A percentile compares a stretch with the other conserved stretches of the same genome.
Conservation (phyloP, 73 alveolate genomes). For the Halteria grandinella region DNA sequence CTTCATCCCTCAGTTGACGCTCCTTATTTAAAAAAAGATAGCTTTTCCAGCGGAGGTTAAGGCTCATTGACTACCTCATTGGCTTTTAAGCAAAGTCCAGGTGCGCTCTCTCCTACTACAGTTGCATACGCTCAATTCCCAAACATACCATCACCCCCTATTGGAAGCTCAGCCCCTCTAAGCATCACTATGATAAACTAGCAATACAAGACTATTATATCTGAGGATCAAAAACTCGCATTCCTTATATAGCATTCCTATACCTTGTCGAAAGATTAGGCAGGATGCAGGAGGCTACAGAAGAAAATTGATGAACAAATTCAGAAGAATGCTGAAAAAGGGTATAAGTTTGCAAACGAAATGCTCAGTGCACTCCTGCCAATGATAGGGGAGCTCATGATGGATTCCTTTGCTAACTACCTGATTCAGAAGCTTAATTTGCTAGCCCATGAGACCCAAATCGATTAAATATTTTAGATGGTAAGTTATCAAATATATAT, state of each 20-base stretch:
- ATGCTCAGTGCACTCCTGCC: neutral
- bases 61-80: no score
- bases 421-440: slow-evolving; percentile 8
- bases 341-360: neutral
- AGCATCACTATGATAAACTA: neutral
- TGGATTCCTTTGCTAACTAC: slow-evolving; percentile 42
- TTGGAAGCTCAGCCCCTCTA: neutral
- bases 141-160: no score
- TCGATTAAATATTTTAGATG: neutral
- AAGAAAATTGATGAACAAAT: slow-evolving; percentile 15
- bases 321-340: no score
- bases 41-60: no score
- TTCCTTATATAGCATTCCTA: neutral
- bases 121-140: no score
- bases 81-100: no score
- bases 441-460: neutral
- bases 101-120: no score
- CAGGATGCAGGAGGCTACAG: slow-evolving; percentile 11
- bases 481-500: neutral
- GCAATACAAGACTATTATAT: neutral
- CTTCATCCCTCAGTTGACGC: no score
- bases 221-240: slow-evolving; percentile 1
- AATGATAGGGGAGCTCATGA: neutral
- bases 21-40: no score
- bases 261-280: neutral